Evolutionary conservation across 768 basidiomycete genomes (phyloP).

Genomic region (Suillus placidus): DNA sequence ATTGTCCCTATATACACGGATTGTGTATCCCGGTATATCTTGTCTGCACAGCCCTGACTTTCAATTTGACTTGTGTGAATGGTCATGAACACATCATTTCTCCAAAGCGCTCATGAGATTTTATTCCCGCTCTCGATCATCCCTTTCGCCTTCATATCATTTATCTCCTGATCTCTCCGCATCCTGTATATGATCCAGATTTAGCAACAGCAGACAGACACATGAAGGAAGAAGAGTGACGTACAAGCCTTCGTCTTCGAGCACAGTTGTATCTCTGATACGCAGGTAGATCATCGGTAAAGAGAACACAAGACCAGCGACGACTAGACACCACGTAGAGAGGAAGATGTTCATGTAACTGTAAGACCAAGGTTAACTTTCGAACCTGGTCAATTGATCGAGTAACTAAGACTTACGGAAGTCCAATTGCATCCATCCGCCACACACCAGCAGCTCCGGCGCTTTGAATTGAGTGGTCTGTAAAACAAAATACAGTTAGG

Average conservation of each 20-base stretch:
- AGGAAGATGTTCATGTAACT: conserved; percentile 71
- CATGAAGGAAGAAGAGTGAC: conserved; percentile 22
- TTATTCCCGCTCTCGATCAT: neutral
- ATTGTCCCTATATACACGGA: too few relatives aligned
- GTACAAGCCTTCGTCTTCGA: conserved; percentile 58
- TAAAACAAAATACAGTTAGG: conserved; percentile 5
- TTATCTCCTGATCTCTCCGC: neutral
- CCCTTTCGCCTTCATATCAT: neutral
- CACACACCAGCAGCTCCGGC: conserved; percentile 73
- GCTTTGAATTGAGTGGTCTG: conserved; percentile 77
- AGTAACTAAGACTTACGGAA: conserved; percentile 52
- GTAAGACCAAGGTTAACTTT: neutral
- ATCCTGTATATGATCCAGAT: neutral
- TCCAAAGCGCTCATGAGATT: too few relatives aligned
- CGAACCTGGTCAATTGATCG: neutral
- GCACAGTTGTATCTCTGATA: conserved; percentile 57
- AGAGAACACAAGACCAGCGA: conserved; percentile 61
- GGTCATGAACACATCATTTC: neutral
- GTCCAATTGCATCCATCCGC: conserved; percentile 65
- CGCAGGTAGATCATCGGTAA: conserved; percentile 75
- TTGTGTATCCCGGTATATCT: too few relatives aligned
- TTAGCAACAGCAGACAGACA: neutral
- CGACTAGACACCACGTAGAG: conserved; percentile 71
- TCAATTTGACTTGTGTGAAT: neutral
- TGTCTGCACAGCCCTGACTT: too few relatives aligned